Base-by-base conservation (phyloP, 495 filamentous ascomycete species). In the Viridothelium virens region DNA sequence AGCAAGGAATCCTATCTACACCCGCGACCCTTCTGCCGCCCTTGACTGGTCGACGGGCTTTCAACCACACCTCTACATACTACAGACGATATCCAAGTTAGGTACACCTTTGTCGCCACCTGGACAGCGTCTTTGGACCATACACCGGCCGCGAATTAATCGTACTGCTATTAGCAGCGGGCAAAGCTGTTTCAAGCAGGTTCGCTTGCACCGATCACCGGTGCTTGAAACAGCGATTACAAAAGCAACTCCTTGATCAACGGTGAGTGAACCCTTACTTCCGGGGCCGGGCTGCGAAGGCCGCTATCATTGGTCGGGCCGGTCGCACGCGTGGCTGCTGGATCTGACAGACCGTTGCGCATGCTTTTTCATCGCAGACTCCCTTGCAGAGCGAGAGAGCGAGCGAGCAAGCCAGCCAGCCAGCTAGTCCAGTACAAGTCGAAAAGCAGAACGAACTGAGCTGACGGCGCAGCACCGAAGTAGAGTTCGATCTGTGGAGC, bases 171-270 rank as follows among this genome's bases (percentile, higher is more conserved):
- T 59, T 59, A 31, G 53, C 53, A 59, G 53, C 53, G 14, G 53
- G 25, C 53, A 33, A 36, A 3, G n/a, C 31, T 11, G n/a, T 59
- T 59, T 36, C n/a, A 59, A 36, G 25, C 53, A 33, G 53, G 25
- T 14, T 59, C 53, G 53, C 53, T 36, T 34, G 53, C 53, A 59
- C 53, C 53, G 53, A 59, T 59, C 31, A 59, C 31, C 53, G 31
- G 7, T 9, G 53, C 25, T 59, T 59, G 53, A 59, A 59, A 59
- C 53, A 11, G 53, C 53, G 53, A 59, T 36, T 59, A 59, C 7
- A 59, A 4, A 59, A 18, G 53, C 53, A 59, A 36, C 53, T 59
- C 53, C 53, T 59, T 59, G 53, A 59, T 59, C 53, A 59, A 36
- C 25, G 5, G 53, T 59, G 53, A 59, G 53, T 59, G 53, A 33